Base-by-base conservation (phyloP, 1,139 yeast species). In the Geotrichum bryndzae region DNA sequence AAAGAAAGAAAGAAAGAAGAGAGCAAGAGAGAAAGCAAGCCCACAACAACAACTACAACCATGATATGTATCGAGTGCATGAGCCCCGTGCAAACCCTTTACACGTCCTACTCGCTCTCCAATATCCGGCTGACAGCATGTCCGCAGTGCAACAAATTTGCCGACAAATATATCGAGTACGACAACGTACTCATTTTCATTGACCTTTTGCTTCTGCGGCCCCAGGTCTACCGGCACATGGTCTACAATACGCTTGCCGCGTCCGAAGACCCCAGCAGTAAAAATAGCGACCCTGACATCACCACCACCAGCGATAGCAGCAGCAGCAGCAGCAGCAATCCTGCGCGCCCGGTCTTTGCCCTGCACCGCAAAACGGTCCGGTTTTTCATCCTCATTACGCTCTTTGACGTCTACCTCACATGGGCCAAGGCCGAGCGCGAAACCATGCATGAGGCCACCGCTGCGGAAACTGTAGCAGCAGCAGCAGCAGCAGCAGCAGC, bases 41-140 rank as follows among this genome's bases (percentile, higher is more conserved):
- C 15, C n/a, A 48, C 29, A 4, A 22, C 29, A 1, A 25, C 15
- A 25, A 48, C 29, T 4, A 18, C 23, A 48, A 18, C 4, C 41
- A 90, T 92, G 97, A 86, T 91, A 66, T 94, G 99, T 73, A 88
- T 92, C 31, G 96, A 91, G 73, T 94, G 99, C 74, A 82, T 85
- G 23, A 77, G 80, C 58, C 83, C 87, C 1, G 88, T 87, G 50
- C 77, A 79, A 18, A 79, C 87, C 1, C 80, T 92, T 52, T 92
- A 83, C 75, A 85, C 88, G 29, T 81, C 80, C 65, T 91, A 89
- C 74, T 84, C 94, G 54, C 86, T 87, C 61, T 85, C 87, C 57
- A 92, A 91, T 68, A 89, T 92, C 58, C 84, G 88, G 66, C 80
- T 91, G 57, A 87, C 96, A 0, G 86, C 87, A 54, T 94, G 99